Conservation (phyloP, 2,329 filamentous ascomycete species). For the Colletotrichum sp. region DNA sequence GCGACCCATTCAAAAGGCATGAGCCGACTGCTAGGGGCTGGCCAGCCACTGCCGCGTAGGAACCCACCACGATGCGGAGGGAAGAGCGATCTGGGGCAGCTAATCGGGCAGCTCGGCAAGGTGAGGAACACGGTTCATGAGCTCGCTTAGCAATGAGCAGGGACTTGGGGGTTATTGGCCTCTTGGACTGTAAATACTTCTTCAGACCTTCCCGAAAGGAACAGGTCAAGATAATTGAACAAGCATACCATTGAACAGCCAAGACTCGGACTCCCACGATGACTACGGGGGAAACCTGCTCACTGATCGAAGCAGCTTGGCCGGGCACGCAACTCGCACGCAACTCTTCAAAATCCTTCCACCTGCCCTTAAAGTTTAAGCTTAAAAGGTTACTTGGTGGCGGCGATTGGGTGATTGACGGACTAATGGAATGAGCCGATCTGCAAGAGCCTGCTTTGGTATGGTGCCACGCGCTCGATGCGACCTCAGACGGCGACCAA, state of each 20-base stretch:
- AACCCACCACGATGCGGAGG: neutral
- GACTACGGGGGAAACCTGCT: neutral
- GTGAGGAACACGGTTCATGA: neutral
- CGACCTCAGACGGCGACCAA: neutral
- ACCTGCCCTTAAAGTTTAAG: slow-evolving; percentile 19
- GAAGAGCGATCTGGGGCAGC: neutral
- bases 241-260: neutral
- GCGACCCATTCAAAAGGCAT: neutral
- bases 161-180: neutral
- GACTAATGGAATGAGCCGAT: neutral
- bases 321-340: slow-evolving; percentile 1
- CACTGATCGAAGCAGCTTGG: neutral
- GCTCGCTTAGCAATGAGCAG: neutral
- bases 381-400: slow-evolving; percentile 1
- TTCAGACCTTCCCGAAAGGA: slow-evolving; percentile 1
- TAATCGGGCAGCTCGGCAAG: neutral
- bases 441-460: neutral
- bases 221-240: neutral
- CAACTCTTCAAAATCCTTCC: slow-evolving; percentile 2
- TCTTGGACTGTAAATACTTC: neutral
- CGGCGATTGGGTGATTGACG: neutral
- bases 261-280: neutral
- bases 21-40: neutral
- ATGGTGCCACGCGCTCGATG: neutral
- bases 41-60: neutral